phyloP scores from a whole-genome alignment of 2,329 filamentous ascomycete genomes.

The Penicillium psychrosexuale region DNA sequence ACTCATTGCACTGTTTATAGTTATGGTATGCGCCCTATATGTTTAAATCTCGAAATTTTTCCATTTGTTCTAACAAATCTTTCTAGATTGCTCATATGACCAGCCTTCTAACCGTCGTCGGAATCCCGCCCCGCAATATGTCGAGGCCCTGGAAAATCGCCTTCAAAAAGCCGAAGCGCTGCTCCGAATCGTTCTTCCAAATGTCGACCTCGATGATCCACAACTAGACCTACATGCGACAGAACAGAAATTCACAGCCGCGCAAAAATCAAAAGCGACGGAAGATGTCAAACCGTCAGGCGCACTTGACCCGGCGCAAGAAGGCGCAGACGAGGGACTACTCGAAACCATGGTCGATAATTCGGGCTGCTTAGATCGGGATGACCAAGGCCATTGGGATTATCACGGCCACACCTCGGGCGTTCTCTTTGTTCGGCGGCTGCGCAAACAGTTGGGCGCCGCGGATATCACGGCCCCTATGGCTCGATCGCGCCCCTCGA shows the following conservation, averaged over 20 bases:
- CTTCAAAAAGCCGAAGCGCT: conserved; percentile 79
- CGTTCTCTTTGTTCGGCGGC: conserved; percentile 77
- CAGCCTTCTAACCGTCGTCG: conserved; percentile 88
- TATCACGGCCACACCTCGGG: conserved; percentile 94
- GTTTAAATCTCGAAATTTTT: neutral
- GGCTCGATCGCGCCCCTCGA: conserved; percentile 49
- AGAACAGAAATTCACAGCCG: conserved; percentile 58
- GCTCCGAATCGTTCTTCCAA: conserved; percentile 74
- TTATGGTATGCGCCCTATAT: conserved; percentile 66
- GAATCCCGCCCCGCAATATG: conserved; percentile 88
- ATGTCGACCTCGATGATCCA: conserved; percentile 80
- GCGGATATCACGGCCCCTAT: conserved; percentile 56
- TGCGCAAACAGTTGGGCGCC: conserved; percentile 81
- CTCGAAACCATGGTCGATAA: conserved; percentile 94
- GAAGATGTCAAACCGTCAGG: conserved; percentile 20
- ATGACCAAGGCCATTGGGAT: conserved; percentile 89
- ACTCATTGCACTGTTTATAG: conserved; percentile 98
- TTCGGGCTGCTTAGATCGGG: conserved; percentile 84
- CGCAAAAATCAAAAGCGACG: conserved; percentile 35
- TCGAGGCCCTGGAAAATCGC: conserved; percentile 80
- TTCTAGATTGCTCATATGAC: conserved; percentile 85
- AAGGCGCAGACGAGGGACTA: conserved; percentile 63
- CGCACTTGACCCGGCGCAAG: conserved; percentile 28
- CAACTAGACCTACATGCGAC: conserved; percentile 74
- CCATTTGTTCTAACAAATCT: conserved; percentile 15